Conservation (phyloP, 2,329 filamentous ascomycete species). For the Epichloe baconii region DNA sequence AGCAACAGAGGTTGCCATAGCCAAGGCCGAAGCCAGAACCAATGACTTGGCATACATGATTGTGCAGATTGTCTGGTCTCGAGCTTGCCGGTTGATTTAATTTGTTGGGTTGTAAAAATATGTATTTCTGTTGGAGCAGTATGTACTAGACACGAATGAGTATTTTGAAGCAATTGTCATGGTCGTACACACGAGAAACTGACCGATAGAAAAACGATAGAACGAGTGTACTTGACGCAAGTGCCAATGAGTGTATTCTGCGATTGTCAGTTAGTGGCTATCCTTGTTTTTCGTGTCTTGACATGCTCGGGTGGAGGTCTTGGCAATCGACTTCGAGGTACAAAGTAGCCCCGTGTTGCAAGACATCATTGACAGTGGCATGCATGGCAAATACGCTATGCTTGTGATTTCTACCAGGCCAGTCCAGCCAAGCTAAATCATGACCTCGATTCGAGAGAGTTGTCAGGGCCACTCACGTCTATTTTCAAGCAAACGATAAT, state of each 20-base stretch:
- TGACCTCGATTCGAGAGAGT: neutral
- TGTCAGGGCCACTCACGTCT: conserved; percentile 9
- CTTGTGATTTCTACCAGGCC: neutral
- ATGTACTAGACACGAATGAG: neutral
- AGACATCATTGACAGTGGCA: neutral
- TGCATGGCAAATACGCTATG: neutral
- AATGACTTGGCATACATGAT: conserved; percentile 37
- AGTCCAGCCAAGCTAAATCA: neutral
- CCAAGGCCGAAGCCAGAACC: conserved; percentile 35
- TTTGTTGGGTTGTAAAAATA: neutral
- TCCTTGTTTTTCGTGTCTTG: neutral
- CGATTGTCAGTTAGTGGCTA: conserved; percentile 6
- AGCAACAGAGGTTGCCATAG: conserved; percentile 32
- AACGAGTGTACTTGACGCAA: conserved; percentile 49
- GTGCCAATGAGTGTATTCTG: conserved; percentile 37
- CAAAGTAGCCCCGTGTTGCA: neutral
- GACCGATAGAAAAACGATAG: conserved; percentile 33
- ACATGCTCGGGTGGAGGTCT: neutral
- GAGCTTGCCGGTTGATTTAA: neutral
- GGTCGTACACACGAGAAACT: conserved; percentile 5
- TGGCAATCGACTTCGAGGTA: neutral
- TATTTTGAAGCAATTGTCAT: neutral
- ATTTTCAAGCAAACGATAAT: conserved; percentile 5
- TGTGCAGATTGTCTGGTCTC: neutral
- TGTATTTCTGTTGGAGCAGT: neutral